Evolutionary conservation across 257 asterid species (phyloP).

Genomic region (Cordia subcordata): DNA sequence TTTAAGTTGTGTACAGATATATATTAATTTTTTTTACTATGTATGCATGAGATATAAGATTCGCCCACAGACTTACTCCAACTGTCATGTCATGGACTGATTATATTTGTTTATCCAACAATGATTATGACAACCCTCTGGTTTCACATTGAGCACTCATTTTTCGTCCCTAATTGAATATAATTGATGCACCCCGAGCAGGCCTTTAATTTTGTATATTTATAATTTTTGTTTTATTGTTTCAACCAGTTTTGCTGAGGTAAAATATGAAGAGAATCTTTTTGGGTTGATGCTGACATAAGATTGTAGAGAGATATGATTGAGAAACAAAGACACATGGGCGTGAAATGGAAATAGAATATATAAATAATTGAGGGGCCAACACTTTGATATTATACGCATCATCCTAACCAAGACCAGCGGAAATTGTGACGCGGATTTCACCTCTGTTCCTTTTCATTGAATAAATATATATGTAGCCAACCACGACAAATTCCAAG

Average conservation of each 20-base stretch:
- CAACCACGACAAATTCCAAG: slow-evolving; percentile 47
- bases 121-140: too few species aligned
- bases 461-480: slow-evolving; percentile 4
- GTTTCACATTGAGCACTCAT: too few species aligned
- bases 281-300: slow-evolving; percentile 1
- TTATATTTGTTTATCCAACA: too few species aligned
- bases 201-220: too few species aligned
- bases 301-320: background rate
- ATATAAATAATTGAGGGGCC: slow-evolving; percentile 10
- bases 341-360: slow-evolving; percentile 34
- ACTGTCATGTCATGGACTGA: too few species aligned
- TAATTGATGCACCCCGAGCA: background rate
- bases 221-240: too few species aligned
- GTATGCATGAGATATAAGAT: too few species aligned
- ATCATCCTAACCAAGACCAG: slow-evolving; percentile 4
- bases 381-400: background rate
- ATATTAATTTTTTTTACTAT: too few species aligned
- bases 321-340: slow-evolving; percentile 23
- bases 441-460: slow-evolving; percentile 25
- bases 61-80: too few species aligned
- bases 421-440: slow-evolving; percentile 27
- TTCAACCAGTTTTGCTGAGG: background rate
- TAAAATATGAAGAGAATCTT: background rate
- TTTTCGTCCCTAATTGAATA: background rate
- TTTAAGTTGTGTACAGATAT: too few species aligned